A percentile compares a stretch with the other conserved stretches of the same genome.
Conservation (phyloP, 2,329 filamentous ascomycete species). For the Sclerotinia glacialis region DNA sequence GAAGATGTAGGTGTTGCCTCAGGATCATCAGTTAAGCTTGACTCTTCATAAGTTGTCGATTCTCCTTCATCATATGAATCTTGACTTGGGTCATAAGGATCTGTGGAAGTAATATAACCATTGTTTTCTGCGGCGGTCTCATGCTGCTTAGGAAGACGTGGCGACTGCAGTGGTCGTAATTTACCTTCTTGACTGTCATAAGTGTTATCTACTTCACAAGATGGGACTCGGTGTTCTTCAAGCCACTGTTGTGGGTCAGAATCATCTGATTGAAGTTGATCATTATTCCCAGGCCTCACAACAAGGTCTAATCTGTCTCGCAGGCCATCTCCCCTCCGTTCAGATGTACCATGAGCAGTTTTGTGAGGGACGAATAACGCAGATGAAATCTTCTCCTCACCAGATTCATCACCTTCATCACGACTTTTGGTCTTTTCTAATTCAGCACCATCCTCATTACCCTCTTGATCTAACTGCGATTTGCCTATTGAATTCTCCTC, state of each 20-base stretch:
- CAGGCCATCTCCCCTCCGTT: constrained; percentile 32
- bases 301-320: constrained; percentile 23
- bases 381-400: constrained; percentile 83
- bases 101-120: constrained; percentile 18
- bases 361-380: constrained; percentile 80
- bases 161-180: constrained; percentile 24
- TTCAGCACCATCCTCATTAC: constrained; percentile 44
- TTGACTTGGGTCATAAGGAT: constrained; percentile 24
- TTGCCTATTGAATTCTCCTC: constrained; percentile 11
- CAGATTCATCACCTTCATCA: constrained; percentile 58
- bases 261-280: constrained; percentile 31
- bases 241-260: constrained; percentile 38
- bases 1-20: constrained; percentile 38
- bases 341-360: constrained; percentile 46
- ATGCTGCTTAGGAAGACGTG: constrained; percentile 27
- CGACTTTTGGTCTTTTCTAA: constrained; percentile 28
- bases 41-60: constrained; percentile 32
- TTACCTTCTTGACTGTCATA: constrained; percentile 27
- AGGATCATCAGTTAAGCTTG: constrained; percentile 31
- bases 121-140: constrained; percentile 24
- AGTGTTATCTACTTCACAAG: constrained; percentile 41
- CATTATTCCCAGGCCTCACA: constrained; percentile 21
- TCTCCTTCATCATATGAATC: constrained; percentile 33
- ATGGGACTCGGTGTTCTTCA: constrained; percentile 38
- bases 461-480: constrained; percentile 14